Base-by-base conservation (phyloP, 306 rosid species). In the Corylus heterophylla region DNA sequence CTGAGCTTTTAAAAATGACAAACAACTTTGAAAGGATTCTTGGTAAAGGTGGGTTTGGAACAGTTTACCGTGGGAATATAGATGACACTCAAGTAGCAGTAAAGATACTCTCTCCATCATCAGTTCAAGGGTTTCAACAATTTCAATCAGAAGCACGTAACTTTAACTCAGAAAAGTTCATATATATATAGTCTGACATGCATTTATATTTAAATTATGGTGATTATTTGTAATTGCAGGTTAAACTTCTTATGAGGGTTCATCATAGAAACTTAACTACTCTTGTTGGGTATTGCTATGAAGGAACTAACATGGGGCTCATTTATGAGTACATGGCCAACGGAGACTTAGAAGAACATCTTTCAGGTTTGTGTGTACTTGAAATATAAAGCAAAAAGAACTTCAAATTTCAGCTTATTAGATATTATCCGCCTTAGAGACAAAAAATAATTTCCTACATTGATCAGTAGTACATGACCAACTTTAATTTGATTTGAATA, bases 61-160 rank as follows among this genome's bases (percentile, higher is more conserved):
- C 51, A 16, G 94, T 88, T 54, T 90, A 76, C 71, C 76, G 81
- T 62, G 94, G 94, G 18, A 42, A 70, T 35, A 27, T 83, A 44
- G 89, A 85, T 18, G 83, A 75, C 50, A 77, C 74, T 78, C 79
- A 79, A 83, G 94, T 91, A 13, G 93, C 93, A 72, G 83, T 87
- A 6, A 91, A 91, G 87, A 74, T 87, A 72, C 87, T 87, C 55
- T 86, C 91, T 7, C 25, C 71, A 47, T 74, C 90, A 12, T 74
- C 91, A 31, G 78, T 56, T 16, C 88, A 76, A 52, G 89, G 96
- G 14, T 78, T 81, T 76, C 79, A 83, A 20, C 87, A 89, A 75
- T 91, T 86, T 81, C 79, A 79, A 25, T 84, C 91, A 58, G 93
- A 91, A 89, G 96, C 81, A 89, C 9, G 86, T 80, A 5, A 3